Evolutionary conservation across 768 basidiomycete genomes (phyloP).

Genomic region (Collybiopsis luxurians): DNA sequence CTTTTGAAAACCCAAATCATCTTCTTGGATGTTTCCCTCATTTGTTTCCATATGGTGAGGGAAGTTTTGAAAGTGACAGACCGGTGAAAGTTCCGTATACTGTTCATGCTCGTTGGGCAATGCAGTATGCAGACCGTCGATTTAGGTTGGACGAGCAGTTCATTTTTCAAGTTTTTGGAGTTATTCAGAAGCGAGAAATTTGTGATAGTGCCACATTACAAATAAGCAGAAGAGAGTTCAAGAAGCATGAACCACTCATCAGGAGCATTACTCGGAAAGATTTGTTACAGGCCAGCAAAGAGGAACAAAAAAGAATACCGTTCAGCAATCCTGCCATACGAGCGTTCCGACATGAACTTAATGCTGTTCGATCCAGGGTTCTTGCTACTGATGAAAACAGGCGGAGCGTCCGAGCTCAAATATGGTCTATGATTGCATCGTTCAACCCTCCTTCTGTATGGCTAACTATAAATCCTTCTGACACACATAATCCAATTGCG

Average conservation of each 20-base stretch:
- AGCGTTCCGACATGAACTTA: slow-evolving; percentile 22
- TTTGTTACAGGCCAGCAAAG: slow-evolving; percentile 28
- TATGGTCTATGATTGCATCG: slow-evolving; percentile 28
- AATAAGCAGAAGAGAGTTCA: slow-evolving; percentile 23
- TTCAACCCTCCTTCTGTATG: slow-evolving; percentile 31
- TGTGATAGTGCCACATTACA: slow-evolving; percentile 29
- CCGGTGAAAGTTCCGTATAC: slow-evolving; percentile 9
- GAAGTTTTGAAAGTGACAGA: slow-evolving; percentile 4
- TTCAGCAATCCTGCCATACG: slow-evolving; percentile 25
- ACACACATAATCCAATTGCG: slow-evolving; percentile 39
- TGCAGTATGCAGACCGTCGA: slow-evolving; percentile 25
- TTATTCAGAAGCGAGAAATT: slow-evolving; percentile 25
- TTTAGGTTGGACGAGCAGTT: slow-evolving; percentile 31
- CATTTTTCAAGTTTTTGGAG: slow-evolving; percentile 27
- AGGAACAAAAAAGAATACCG: slow-evolving; percentile 22
- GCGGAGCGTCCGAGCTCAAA: slow-evolving; percentile 17
- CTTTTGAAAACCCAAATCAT: too few species aligned
- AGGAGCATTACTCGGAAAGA: slow-evolving; percentile 24
- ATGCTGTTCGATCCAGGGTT: slow-evolving; percentile 19
- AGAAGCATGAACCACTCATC: slow-evolving; percentile 17
- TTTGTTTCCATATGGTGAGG: slow-evolving; percentile 10
- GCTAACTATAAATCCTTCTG: slow-evolving; percentile 40
- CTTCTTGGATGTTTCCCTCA: too few species aligned
- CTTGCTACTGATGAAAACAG: slow-evolving; percentile 30
- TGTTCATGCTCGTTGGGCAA: slow-evolving; percentile 25